Evolutionary conservation across 345 rosid genomes (phyloP).

Genomic region (Heritiera littoralis): DNA sequence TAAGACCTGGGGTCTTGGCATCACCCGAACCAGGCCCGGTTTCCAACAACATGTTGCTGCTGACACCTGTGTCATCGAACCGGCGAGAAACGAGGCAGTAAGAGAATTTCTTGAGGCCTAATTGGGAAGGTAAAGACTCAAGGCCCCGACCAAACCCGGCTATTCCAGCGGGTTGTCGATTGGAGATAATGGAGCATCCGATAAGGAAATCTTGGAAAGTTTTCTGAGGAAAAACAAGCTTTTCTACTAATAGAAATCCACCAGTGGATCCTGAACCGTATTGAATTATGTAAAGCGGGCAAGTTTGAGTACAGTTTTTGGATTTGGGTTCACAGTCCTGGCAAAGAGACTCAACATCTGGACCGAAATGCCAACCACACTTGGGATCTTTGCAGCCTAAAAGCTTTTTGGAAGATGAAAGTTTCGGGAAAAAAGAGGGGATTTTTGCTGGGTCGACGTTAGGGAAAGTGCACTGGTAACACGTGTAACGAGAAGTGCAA

Average conservation of each 20-base stretch:
- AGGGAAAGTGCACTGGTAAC: slow-evolving; percentile 55
- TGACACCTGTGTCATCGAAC: slow-evolving; percentile 59
- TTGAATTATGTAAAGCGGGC: slow-evolving; percentile 73
- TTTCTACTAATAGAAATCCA: slow-evolving; percentile 63
- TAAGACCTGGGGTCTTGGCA: slow-evolving; percentile 47
- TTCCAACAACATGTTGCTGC: slow-evolving; percentile 60
- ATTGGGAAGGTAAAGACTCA: slow-evolving; percentile 72
- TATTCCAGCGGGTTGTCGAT: slow-evolving; percentile 85
- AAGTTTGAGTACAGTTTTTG: slow-evolving; percentile 58
- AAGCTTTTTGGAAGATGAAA: slow-evolving; percentile 54
- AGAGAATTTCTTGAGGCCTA: slow-evolving; percentile 68
- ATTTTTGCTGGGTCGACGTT: slow-evolving; percentile 42
- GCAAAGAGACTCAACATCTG: slow-evolving; percentile 47
- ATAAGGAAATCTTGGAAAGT: slow-evolving; percentile 54
- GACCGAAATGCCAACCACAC: slow-evolving; percentile 57
- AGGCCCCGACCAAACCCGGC: slow-evolving; percentile 82
- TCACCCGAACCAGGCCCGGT: slow-evolving; percentile 42
- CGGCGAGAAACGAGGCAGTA: slow-evolving; percentile 73
- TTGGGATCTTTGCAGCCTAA: slow-evolving; percentile 69
- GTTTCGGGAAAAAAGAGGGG: slow-evolving; percentile 50
- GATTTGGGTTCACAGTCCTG: slow-evolving; percentile 38
- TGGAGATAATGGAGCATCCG: slow-evolving; percentile 77
- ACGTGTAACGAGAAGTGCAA: slow-evolving; percentile 69
- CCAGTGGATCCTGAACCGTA: slow-evolving; percentile 78
- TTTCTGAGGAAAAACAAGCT: slow-evolving; percentile 48